A percentile compares a stretch with the other conserved stretches of the same genome.
Conservation (phyloP, 345 rosid genomes). For the Arabidopsis arenosa region DNA sequence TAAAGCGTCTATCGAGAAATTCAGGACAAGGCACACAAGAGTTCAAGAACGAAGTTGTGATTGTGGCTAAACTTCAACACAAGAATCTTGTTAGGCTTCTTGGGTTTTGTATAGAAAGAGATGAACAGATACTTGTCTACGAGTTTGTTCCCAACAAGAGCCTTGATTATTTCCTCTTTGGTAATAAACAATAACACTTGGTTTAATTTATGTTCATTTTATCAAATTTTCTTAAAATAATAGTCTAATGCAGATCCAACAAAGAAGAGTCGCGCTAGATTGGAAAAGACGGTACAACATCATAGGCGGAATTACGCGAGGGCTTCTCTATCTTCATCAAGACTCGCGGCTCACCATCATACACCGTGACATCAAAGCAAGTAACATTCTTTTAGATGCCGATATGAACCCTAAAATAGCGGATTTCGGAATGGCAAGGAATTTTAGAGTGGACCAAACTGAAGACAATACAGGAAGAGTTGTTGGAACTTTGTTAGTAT, state of each 20-base stretch:
- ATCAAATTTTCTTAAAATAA: background rate
- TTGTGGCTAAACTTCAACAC: slow-evolving; percentile 42
- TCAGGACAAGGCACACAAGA: slow-evolving; percentile 39
- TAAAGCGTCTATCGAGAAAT: slow-evolving; percentile 28
- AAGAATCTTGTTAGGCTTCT: slow-evolving; percentile 39
- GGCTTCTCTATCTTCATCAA: slow-evolving; percentile 36
- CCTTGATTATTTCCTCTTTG: slow-evolving; percentile 37
- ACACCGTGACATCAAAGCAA: slow-evolving; percentile 38
- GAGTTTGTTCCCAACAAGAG: slow-evolving; percentile 41
- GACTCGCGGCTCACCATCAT: slow-evolving; percentile 38
- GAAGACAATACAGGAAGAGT: slow-evolving; percentile 14
- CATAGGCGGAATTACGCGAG: background rate
- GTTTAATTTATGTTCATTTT: background rate
- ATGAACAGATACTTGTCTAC: slow-evolving; percentile 37
- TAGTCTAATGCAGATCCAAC: background rate
- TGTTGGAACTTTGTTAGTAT: slow-evolving; percentile 37
- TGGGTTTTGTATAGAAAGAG: slow-evolving; percentile 36
- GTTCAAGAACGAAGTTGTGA: slow-evolving; percentile 41
- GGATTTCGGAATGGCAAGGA: slow-evolving; percentile 32
- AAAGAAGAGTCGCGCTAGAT: background rate
- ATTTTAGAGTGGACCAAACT: slow-evolving; percentile 22
- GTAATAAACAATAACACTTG: background rate
- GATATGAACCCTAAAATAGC: slow-evolving; percentile 32
- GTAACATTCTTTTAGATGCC: slow-evolving; percentile 28
- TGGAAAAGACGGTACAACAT: slow-evolving; percentile 18